phyloP scores from a whole-genome alignment of 2,329 filamentous ascomycete species.

The Nemania sp. region DNA sequence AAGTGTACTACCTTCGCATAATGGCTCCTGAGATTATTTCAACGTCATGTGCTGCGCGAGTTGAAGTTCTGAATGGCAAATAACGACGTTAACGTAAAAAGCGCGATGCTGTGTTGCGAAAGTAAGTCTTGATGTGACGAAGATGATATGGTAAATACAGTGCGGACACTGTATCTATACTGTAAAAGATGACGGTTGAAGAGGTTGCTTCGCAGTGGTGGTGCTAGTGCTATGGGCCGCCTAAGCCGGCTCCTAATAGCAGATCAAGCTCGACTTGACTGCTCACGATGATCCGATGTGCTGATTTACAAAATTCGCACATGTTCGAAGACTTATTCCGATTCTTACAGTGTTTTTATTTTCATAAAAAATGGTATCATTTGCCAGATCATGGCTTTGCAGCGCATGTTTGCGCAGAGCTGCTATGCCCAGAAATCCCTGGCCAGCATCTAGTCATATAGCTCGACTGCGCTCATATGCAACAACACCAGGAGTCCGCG shows the following conservation, averaged over 20 bases:
- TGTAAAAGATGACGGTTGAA: not conserved
- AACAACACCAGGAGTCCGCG: conserved; percentile 27
- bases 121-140: not conserved
- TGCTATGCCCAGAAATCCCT: not conserved
- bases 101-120: not conserved
- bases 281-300: no score
- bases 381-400: conserved; percentile 37
- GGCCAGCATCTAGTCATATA: no score
- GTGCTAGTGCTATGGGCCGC: not conserved
- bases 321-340: no score
- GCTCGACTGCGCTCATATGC: conserved; percentile 30
- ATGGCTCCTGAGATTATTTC: not conserved
- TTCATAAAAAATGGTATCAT: conserved; percentile 27
- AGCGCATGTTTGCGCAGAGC: conserved; percentile 32
- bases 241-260: no score
- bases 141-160: conserved; percentile 2
- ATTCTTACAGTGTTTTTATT: no score
- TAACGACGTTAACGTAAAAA: no score
- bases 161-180: not conserved
- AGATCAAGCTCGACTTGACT: no score
- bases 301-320: no score
- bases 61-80: not conserved
- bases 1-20: no score
- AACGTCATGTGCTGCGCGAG: not conserved
- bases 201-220: no score